A percentile compares a stretch with the other conserved stretches of the same genome.
Conservation (phyloP, 2,329 filamentous ascomycete genomes). For the Scleromitrula shiraiana region DNA sequence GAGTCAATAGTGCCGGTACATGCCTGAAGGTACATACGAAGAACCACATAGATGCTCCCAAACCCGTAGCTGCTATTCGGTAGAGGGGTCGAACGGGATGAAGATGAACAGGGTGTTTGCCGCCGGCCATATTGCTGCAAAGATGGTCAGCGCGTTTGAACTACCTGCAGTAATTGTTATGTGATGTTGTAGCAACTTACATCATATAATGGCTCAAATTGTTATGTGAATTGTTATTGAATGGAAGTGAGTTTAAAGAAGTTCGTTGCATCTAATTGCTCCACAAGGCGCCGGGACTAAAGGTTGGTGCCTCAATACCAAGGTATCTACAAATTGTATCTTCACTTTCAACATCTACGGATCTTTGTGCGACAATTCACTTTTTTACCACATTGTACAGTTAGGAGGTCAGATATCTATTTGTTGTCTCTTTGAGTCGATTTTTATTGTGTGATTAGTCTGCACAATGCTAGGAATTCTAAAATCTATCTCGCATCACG, state of each 20-base stretch:
- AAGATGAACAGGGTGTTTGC: no score
- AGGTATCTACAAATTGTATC: no score
- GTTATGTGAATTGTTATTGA: neutral
- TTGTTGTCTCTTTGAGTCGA: neutral
- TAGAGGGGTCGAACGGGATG: slow-evolving; percentile 63
- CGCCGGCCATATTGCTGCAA: slow-evolving; percentile 38
- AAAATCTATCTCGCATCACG: slow-evolving; percentile 1
- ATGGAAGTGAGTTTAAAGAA: no score
- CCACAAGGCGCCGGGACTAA: no score
- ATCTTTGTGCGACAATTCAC: slow-evolving; percentile 6
- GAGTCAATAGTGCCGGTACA: neutral
- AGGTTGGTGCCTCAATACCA: no score
- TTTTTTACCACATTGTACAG: no score
- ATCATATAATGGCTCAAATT: neutral
- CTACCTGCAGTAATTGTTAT: neutral
- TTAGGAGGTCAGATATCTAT: neutral
- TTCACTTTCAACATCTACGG: no score
- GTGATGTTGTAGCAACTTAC: neutral
- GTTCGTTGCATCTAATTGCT: no score
- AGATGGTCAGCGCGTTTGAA: slow-evolving; percentile 2
- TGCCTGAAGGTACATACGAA: slow-evolving; percentile 57
- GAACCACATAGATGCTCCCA: slow-evolving; percentile 98
- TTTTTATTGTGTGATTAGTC: neutral
- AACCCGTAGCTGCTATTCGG: slow-evolving; percentile 74
- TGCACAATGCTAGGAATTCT: slow-evolving; percentile 2